phyloP scores from a whole-genome alignment of 2,329 filamentous ascomycete genomes.

The Botrytis hyacinthi region DNA sequence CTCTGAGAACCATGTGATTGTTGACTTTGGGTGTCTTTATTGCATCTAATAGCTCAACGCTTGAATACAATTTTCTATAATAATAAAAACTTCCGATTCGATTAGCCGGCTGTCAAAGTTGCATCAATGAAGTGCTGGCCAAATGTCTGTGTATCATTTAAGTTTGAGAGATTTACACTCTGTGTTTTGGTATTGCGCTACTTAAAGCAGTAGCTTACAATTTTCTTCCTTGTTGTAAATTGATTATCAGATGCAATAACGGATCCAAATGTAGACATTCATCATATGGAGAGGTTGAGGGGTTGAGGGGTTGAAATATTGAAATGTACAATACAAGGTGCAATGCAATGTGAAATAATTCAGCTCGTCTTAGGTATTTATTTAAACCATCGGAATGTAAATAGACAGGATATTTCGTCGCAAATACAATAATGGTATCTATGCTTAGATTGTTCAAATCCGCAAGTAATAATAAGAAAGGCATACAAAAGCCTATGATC shows the following conservation, averaged over 20 bases:
- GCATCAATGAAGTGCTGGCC: not conserved
- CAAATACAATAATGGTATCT: not conserved
- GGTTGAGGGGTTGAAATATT: no score
- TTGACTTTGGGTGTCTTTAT: not conserved
- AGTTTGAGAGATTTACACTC: not conserved
- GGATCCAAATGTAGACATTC: no score
- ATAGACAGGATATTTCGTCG: not conserved
- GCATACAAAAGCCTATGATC: not conserved
- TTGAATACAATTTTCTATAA: not conserved
- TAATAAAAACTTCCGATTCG: not conserved
- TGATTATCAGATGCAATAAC: not conserved
- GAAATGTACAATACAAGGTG: not conserved
- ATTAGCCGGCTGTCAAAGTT: slow-evolving; percentile 1
- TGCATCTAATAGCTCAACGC: not conserved
- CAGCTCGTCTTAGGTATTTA: not conserved
- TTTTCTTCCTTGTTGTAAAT: not conserved
- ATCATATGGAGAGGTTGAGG: no score
- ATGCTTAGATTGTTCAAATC: not conserved
- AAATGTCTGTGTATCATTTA: slow-evolving; percentile 1
- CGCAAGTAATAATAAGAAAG: not conserved
- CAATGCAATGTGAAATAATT: not conserved
- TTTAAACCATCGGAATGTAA: not conserved
- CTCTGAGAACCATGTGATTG: not conserved
- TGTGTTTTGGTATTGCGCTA: not conserved
- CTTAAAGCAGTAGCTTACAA: not conserved